These are phyloP conservation scores for Talaromyces proteolyticus DNA, from an alignment of 495 filamentous ascomycete genomes.

Conservation along the genomic window DNA sequence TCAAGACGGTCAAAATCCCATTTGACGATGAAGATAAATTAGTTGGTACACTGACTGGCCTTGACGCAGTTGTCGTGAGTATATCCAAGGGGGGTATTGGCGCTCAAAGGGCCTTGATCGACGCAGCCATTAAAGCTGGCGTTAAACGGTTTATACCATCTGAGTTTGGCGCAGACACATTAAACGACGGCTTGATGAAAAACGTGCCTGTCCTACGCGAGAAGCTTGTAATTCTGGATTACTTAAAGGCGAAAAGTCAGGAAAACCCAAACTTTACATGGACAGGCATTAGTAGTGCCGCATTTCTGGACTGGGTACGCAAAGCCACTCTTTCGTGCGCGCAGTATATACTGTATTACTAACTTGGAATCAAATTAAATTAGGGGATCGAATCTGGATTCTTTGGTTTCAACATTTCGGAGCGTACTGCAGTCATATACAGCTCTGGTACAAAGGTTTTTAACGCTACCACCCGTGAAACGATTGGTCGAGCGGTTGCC, in stretches of 20 bases:
- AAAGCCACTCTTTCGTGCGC: background rate
- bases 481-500: conserved; percentile 31
- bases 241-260: background rate
- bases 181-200: background rate
- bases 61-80: background rate
- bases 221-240: background rate
- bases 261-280: conserved; percentile 26
- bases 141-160: conserved; percentile 60
- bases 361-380: background rate
- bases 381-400: conserved; percentile 32
- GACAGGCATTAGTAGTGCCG: conserved; percentile 41
- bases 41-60: background rate
- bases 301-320: conserved; percentile 46
- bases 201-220: background rate
- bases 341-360: no score
- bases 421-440: conserved; percentile 36
- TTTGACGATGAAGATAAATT: background rate
- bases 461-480: conserved; percentile 30
- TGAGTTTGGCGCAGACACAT: conserved; percentile 45
- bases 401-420: conserved; percentile 34
- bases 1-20: background rate
- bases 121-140: conserved; percentile 52
- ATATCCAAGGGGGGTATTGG: background rate
- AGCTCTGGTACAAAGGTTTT: conserved; percentile 31
- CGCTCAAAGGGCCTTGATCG: conserved; percentile 31